Evolutionary conservation across 805 yeast genomes (phyloP).

Genomic region (Candida tibetensis): DNA sequence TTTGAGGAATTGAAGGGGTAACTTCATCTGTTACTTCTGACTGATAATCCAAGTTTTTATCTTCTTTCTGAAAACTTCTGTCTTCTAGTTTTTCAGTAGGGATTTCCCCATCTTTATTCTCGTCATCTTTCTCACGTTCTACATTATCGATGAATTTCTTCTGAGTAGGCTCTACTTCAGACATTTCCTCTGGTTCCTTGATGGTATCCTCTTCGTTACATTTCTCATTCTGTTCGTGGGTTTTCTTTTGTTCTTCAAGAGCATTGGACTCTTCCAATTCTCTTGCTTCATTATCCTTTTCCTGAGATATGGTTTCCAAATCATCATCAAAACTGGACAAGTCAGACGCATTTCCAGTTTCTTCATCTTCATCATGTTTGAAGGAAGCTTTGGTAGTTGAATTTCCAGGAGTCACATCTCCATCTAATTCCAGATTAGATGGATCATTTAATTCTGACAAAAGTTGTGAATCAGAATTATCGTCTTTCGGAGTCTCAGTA

Average conservation of each 20-base stretch:
- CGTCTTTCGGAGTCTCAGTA: too few relatives aligned
- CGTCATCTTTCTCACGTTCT: too few relatives aligned
- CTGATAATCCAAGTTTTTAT: background rate
- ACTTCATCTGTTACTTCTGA: background rate
- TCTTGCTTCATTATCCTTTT: slow-evolving; percentile 14
- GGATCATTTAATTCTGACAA: slow-evolving; percentile 16
- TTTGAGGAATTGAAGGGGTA: background rate
- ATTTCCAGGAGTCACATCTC: slow-evolving; percentile 34
- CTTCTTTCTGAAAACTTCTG: too few relatives aligned
- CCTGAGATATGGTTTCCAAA: slow-evolving; percentile 28
- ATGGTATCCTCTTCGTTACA: too few relatives aligned
- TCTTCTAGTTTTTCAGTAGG: too few relatives aligned
- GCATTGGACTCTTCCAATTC: background rate
- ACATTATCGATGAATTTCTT: too few relatives aligned
- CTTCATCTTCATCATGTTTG: slow-evolving; percentile 24
- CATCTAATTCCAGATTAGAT: slow-evolving; percentile 19
- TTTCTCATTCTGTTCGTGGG: too few relatives aligned
- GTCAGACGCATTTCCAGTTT: slow-evolving; percentile 12
- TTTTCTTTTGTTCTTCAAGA: too few relatives aligned
- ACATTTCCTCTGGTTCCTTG: too few relatives aligned
- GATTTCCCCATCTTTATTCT: too few relatives aligned
- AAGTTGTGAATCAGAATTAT: slow-evolving; percentile 5
- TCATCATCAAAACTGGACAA: slow-evolving; percentile 30
- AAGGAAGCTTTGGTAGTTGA: slow-evolving; percentile 27
- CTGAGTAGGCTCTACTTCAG: too few relatives aligned